phyloP scores from a whole-genome alignment of 129 eudicot genomes.

The Ambrosia artemisiifolia region DNA sequence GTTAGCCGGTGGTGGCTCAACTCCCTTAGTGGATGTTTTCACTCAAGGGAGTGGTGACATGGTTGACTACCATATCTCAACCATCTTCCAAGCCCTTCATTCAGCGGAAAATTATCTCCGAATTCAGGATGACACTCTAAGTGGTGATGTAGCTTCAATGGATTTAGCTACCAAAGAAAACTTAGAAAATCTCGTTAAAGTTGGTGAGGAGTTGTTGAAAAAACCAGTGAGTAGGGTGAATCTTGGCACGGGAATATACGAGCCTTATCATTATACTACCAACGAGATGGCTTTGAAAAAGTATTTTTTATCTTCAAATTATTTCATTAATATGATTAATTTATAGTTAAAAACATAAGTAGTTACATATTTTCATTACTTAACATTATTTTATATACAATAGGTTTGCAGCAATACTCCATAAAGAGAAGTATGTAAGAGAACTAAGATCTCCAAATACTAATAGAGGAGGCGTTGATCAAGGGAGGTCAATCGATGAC shows the following conservation, averaged over 20 bases:
- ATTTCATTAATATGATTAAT: neutral
- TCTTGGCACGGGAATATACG: constrained; percentile 29
- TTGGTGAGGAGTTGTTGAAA: constrained; percentile 38
- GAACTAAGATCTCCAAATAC: constrained; percentile 35
- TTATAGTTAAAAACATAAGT: neutral
- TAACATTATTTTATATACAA: neutral
- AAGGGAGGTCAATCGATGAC: neutral
- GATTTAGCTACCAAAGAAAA: constrained; percentile 43
- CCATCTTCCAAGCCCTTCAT: constrained; percentile 42
- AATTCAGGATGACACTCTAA: constrained; percentile 53
- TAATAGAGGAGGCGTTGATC: constrained; percentile 9
- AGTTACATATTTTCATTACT: neutral
- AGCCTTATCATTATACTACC: constrained; percentile 27
- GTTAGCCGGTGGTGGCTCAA: constrained; percentile 43
- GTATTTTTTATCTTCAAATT: constrained; percentile 3
- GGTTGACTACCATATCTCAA: constrained; percentile 41
- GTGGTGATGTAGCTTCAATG: constrained; percentile 28
- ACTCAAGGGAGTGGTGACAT: constrained; percentile 46
- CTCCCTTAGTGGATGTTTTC: constrained; percentile 40
- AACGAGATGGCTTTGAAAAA: constrained; percentile 42
- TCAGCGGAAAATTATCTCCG: constrained; percentile 47
- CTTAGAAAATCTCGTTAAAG: constrained; percentile 36
- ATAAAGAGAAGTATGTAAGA: constrained; percentile 36
- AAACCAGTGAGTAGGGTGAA: constrained; percentile 38
- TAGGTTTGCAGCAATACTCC: constrained; percentile 39